phyloP scores from a whole-genome alignment of 1,284 basidiomycete genomes.

The Entoloma clypeatum region DNA sequence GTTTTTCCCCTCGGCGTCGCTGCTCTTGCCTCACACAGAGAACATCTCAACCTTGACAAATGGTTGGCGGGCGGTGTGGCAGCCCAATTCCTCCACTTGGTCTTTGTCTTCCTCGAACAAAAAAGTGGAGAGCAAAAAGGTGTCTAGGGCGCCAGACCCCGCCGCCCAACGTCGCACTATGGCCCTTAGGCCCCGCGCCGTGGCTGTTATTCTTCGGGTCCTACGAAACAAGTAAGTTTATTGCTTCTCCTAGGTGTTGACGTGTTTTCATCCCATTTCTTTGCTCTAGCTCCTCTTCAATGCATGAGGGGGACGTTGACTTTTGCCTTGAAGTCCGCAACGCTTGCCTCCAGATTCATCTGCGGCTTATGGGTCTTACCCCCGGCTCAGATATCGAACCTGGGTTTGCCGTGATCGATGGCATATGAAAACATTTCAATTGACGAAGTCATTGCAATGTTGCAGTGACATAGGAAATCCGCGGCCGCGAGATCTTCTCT shows the following conservation, averaged over 20 bases:
- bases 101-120: conserved; percentile 84
- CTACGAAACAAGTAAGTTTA: conserved; percentile 76
- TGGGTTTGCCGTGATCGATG: conserved; percentile 93
- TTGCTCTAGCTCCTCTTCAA: conserved; percentile 49
- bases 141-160: conserved; percentile 74
- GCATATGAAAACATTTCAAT: conserved; percentile 93
- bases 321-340: conserved; percentile 93
- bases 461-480: conserved; percentile 87
- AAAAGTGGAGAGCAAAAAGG: conserved; percentile 90
- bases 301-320: conserved; percentile 78
- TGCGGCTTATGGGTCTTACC: conserved; percentile 93
- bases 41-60: conserved; percentile 94
- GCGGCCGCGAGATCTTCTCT: conserved; percentile 95
- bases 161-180: conserved; percentile 77
- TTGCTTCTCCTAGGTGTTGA: conserved; percentile 1
- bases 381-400: conserved; percentile 89
- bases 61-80: conserved; percentile 91
- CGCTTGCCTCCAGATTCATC: conserved; percentile 92
- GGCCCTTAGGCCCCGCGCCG: conserved; percentile 80
- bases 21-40: conserved; percentile 86
- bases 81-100: conserved; percentile 79
- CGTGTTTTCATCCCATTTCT: conserved; percentile 11
- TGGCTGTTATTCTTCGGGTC: conserved; percentile 87
- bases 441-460: conserved; percentile 88
- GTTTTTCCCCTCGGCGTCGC: conserved; percentile 91